Base-by-base conservation (phyloP, 129 eudicot genomes). In the Dittrichia graveolens region DNA sequence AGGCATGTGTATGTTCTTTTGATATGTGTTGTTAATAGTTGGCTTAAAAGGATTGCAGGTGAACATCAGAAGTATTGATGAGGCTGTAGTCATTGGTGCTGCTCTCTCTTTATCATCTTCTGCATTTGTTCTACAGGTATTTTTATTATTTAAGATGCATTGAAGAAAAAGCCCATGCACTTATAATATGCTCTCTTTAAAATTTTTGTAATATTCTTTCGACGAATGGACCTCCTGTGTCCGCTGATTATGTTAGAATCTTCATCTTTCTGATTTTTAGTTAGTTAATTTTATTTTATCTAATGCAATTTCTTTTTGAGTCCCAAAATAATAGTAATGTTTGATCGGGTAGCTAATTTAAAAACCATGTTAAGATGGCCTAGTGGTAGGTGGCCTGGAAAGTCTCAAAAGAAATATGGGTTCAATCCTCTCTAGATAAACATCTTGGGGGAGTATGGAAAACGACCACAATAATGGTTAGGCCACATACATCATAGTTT, bases 61-160 rank as follows among this genome's bases (percentile, higher is more conserved):
- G 56, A 94, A 94, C 70, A 94, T 94, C 66, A 85, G 98, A 86
- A 94, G 92, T 78, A 78, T 94, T 50, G 98, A 94, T 44, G 98
- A 94, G 83, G 98, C 98, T 64, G 53, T 94, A 67, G 96, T 94
- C 4, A 94, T 90, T 53, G 98, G 98, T 64, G 98, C 96, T 60
- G 98, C 98, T 82, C 88, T 94, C 55, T 94, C 96, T 40, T 72
- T 93, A 72, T 94, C 96, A 74, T 94, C 98, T 80, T 94, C 98
- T 35, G 98, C 98, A 53, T 94, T 94, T 80, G 98, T 94, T 79
- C 83, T 94, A 73, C 96, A 94, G 98, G 98, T 94, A 83, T 39
- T 52, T 50, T 50, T 9, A 54, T 45, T 55, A 39, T 75, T 12
- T 6, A 83, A 18, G 11, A 68, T 54, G 13, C 3, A 57, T 47